Percentiles rank a stretch among this genome's conserved stretches.
phyloP scores from a whole-genome alignment of 108 stramenopile species.

The Fragilaria radians region DNA sequence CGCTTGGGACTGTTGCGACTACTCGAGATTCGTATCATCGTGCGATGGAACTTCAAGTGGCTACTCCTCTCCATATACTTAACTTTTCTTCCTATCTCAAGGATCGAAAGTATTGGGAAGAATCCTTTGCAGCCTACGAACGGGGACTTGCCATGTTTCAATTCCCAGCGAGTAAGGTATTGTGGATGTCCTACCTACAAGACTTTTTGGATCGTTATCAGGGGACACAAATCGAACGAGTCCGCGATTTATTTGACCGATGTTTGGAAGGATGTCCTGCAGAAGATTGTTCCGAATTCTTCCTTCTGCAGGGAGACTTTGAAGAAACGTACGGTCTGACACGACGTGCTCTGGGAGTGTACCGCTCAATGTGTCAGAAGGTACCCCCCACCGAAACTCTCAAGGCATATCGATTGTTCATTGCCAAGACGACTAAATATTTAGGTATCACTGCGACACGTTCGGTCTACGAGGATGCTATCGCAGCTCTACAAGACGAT shows the following conservation, averaged over 20 bases:
- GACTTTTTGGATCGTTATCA: constrained; percentile 86
- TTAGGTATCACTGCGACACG: constrained; percentile 87
- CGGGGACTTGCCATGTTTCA: constrained; percentile 87
- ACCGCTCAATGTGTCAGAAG: constrained; percentile 79
- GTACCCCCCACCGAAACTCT: constrained; percentile 80
- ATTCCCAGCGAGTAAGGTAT: constrained; percentile 82
- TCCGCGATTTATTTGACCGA: constrained; percentile 92
- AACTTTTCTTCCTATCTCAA: constrained; percentile 91
- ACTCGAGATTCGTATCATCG: constrained; percentile 94
- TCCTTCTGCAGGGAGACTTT: constrained; percentile 84
- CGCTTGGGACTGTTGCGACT: constrained; percentile 88
- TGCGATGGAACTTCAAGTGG: constrained; percentile 88
- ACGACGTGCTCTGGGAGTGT: constrained; percentile 86
- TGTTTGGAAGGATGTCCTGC: constrained; percentile 81
- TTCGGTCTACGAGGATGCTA: constrained; percentile 89
- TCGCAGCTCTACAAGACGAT: constrained; percentile 80
- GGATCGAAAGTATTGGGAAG: constrained; percentile 94
- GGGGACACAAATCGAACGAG: constrained; percentile 90
- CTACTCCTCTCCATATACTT: constrained; percentile 90
- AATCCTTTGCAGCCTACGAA: constrained; percentile 87
- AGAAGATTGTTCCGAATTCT: constrained; percentile 85
- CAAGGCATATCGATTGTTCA: constrained; percentile 83
- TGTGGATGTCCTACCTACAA: constrained; percentile 89
- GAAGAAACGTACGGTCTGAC: constrained; percentile 95
- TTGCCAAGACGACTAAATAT: constrained; percentile 84